These are phyloP conservation scores for Xylaria sp. DNA, from an alignment of 495 filamentous ascomycete genomes.

Conservation along the genomic window DNA sequence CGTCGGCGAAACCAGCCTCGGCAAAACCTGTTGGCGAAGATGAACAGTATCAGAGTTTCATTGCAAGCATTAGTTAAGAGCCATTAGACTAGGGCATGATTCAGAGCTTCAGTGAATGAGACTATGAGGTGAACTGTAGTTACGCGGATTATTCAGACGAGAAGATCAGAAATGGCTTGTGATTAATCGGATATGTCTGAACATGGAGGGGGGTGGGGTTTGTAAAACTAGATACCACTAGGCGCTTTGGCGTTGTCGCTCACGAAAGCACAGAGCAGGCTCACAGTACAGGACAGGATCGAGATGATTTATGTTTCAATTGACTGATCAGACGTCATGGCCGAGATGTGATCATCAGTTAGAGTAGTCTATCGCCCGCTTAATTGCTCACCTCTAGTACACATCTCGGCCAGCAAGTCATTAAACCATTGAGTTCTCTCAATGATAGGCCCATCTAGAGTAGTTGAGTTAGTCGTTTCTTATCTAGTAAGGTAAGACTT, in stretches of 20 bases:
- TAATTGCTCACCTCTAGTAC: constrained; percentile 45
- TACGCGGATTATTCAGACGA: neutral
- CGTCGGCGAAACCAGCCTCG: constrained; percentile 39
- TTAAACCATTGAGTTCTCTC: constrained; percentile 70
- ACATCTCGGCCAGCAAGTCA: constrained; percentile 60
- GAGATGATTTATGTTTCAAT: neutral
- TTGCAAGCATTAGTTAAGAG: constrained; percentile 44
- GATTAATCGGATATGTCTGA: neutral
- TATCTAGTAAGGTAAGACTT: too few relatives aligned
- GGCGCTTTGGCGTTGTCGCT: constrained; percentile 22
- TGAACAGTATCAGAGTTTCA: constrained; percentile 57
- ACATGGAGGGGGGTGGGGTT: constrained; percentile 12
- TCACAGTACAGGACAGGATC: neutral
- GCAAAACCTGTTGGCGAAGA: constrained; percentile 48
- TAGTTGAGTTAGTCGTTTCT: neutral
- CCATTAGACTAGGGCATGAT: constrained; percentile 6
- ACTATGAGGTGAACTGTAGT: neutral
- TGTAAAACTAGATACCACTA: constrained; percentile 32
- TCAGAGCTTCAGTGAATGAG: neutral
- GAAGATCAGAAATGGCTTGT: constrained; percentile 1
- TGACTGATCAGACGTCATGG: neutral
- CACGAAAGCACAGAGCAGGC: constrained; percentile 8
- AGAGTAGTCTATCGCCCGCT: constrained; percentile 32
- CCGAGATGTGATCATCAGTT: neutral
- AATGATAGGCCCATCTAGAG: constrained; percentile 62